Conservation (phyloP, 108 stramenopile genomes). For the Skeletonema potamos region DNA sequence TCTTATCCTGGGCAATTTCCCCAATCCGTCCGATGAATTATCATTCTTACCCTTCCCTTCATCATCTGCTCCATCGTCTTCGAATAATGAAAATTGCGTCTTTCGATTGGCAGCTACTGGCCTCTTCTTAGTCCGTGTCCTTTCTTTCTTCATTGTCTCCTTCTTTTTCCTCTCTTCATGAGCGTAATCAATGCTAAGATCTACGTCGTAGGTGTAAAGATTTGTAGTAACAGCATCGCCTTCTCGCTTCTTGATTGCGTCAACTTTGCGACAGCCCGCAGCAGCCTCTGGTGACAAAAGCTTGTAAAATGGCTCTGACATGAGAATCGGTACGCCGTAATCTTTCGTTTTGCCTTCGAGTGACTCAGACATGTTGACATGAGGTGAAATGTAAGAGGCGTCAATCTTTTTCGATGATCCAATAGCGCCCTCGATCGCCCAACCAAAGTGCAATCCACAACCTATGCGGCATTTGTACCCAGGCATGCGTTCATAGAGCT, state of each 20-base stretch:
- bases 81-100: conserved; percentile 10
- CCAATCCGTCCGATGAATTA: conserved; percentile 17
- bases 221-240: conserved; percentile 16
- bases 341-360: conserved; percentile 71
- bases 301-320: conserved; percentile 56
- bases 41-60: not conserved
- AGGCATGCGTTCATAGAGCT: conserved; percentile 58
- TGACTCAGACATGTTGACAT: conserved; percentile 69
- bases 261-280: conserved; percentile 48
- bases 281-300: conserved; percentile 41
- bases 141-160: not conserved
- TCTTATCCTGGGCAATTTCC: conserved; percentile 42
- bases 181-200: conserved; percentile 32
- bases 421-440: conserved; percentile 86
- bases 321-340: conserved; percentile 60
- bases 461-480: conserved; percentile 69
- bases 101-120: not conserved
- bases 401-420: conserved; percentile 78
- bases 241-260: conserved; percentile 31
- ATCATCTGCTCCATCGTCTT: not conserved
- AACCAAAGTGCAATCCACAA: conserved; percentile 76
- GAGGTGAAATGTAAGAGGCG: conserved; percentile 80
- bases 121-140: not conserved
- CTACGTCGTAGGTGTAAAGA: conserved; percentile 50
- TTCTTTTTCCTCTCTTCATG: not conserved